phyloP scores from a whole-genome alignment of 805 yeast species.

The Metschnikowia cubensis region DNA sequence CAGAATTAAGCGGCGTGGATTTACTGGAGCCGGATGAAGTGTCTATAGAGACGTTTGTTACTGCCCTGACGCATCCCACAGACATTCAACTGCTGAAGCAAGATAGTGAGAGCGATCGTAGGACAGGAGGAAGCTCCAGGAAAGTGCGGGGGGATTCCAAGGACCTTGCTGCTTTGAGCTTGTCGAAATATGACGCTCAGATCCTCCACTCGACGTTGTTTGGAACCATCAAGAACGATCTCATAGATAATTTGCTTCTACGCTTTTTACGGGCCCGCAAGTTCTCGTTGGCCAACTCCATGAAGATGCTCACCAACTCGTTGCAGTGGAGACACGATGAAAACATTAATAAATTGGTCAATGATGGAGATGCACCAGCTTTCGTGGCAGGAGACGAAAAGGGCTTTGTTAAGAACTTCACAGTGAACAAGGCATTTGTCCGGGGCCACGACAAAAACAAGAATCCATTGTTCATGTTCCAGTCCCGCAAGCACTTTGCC shows the following conservation, averaged over 20 bases:
- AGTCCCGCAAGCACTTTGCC: constrained; percentile 67
- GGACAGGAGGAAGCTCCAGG: constrained; percentile 13
- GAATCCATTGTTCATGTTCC: constrained; percentile 77
- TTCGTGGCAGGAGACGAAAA: constrained; percentile 34
- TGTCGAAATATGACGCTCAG: constrained; percentile 50
- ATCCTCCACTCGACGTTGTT: constrained; percentile 53
- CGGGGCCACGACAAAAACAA: constrained; percentile 69
- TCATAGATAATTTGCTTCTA: constrained; percentile 73
- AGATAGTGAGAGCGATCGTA: constrained; percentile 12
- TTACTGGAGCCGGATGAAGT: constrained; percentile 19
- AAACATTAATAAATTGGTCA: constrained; percentile 52
- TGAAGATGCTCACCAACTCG: constrained; percentile 69
- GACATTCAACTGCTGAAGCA: background rate
- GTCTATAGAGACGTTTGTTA: constrained; percentile 29
- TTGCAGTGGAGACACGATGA: constrained; percentile 72
- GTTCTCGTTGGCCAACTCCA: constrained; percentile 66
- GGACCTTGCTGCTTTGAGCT: constrained; percentile 17
- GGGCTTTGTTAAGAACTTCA: constrained; percentile 54
- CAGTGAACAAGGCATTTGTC: constrained; percentile 66
- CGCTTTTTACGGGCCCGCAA: constrained; percentile 85
- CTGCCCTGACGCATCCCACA: constrained; percentile 5
- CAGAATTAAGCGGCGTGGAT: constrained; percentile 17
- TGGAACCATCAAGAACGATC: constrained; percentile 63
- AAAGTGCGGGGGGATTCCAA: constrained; percentile 24
- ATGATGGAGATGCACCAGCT: constrained; percentile 67